Conservation (phyloP, 192 early-diverging fungal species). For the Podila epigama region DNA sequence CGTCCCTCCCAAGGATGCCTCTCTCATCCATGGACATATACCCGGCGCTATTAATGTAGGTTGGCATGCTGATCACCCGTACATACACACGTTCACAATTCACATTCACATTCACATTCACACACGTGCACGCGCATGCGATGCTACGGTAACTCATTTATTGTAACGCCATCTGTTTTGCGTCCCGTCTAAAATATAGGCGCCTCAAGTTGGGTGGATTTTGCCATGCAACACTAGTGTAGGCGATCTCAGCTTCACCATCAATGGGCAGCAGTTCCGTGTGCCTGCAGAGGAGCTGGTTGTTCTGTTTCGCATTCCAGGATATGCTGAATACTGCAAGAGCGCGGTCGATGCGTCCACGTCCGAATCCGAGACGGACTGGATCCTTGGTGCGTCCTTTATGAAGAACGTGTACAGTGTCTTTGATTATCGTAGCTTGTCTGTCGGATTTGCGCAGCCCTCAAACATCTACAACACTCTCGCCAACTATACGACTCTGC, state of each 20-base stretch:
- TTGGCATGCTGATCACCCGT: background rate
- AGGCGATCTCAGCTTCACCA: conserved; percentile 45
- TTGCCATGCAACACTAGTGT: conserved; percentile 42
- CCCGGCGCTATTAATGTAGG: conserved; percentile 39
- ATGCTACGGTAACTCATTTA: too few species aligned
- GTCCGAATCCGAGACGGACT: conserved; percentile 20
- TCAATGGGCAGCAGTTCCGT: conserved; percentile 29
- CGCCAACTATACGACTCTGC: conserved; percentile 24
- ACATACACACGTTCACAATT: too few species aligned
- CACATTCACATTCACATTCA: too few species aligned
- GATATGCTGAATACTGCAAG: conserved; percentile 48
- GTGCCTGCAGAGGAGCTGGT: conserved; percentile 40
- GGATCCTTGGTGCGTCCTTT: conserved; percentile 41
- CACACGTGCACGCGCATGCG: background rate
- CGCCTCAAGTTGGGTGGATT: conserved; percentile 41
- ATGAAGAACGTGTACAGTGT: conserved; percentile 46
- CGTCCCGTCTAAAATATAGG: background rate
- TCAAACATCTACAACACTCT: conserved; percentile 43
- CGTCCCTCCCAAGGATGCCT: conserved; percentile 24
- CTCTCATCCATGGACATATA: conserved; percentile 26
- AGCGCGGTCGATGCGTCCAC: conserved; percentile 32
- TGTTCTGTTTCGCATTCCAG: conserved; percentile 38
- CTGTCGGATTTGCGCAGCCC: conserved; percentile 34
- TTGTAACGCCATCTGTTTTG: background rate
- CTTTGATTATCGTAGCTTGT: conserved; percentile 27